Base-by-base conservation (phyloP, 441 rosid genomes). In the Populus hybrid region DNA sequence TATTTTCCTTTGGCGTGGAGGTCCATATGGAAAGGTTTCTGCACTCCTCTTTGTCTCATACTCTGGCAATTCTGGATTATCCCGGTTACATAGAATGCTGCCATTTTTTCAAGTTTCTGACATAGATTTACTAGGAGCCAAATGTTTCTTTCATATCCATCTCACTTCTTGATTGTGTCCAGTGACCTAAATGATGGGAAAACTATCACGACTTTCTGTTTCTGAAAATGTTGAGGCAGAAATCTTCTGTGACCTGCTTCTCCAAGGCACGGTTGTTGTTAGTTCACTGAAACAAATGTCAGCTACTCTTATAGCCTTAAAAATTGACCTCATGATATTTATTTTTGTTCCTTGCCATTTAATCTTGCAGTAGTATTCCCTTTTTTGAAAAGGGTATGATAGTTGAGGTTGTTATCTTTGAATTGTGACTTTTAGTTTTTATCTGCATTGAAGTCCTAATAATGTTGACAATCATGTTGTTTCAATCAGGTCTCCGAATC, bases 401-500 rank as follows among this genome's bases (percentile, higher is more conserved):
- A 46, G 36, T 35, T 38, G 81, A 35, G 78, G 20, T 66, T n/a
- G 10, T 73, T 38, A 26, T 11, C 40, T 73, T 65, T 73, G 67
- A 73, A 53, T 3, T 67, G 30, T 23, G 35, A 73, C 70, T 40
- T 21, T 36, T 10, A 38, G 14, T 21, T 53, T 53, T 74, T 30
- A 21, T 18, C 50, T 71, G 53, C 40, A 67, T 59, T 66, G 63
- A 80, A 80, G 12, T 69, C 73, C 40, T 23, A 73, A 53, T 57
- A 78, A 35, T 34, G 70, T 38, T 74, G 26, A 59, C 68, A 57
- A 23, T 75, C 5, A 36, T 5, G n/a, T 38, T 72, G 68, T 61
- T 50, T 73, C 61, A 74, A 42, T 76, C 89, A 95, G 99, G 88
- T 92, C n/a, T 88, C 92, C 0, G 96, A 92, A 68, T 76, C 94